Evolutionary conservation across 108 stramenopile genomes (phyloP).

Genomic region (Cyclotella cryptica): DNA sequence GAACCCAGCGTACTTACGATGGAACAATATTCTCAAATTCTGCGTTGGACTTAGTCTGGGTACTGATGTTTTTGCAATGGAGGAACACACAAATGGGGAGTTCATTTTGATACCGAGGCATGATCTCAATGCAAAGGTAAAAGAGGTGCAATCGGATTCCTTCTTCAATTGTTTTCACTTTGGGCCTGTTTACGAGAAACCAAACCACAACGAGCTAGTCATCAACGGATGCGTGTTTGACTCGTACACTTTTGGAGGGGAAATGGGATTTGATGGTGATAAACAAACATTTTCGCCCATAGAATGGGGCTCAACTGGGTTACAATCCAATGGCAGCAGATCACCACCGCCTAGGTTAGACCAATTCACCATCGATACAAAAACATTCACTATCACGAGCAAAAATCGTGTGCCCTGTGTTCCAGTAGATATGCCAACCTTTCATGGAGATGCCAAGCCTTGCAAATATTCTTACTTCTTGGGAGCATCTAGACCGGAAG

Average conservation of each 20-base stretch:
- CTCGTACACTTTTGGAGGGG: constrained; percentile 21
- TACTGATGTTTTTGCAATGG: constrained; percentile 41
- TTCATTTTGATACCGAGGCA: constrained; percentile 33
- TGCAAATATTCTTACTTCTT: constrained; percentile 31
- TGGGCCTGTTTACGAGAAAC: constrained; percentile 10
- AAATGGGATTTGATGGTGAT: constrained; percentile 17
- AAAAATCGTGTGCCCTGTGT: background rate
- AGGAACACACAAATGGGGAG: constrained; percentile 35
- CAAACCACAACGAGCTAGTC: background rate
- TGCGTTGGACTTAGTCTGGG: constrained; percentile 16
- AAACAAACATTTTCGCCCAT: constrained; percentile 19
- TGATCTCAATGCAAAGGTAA: constrained; percentile 12
- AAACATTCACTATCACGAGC: constrained; percentile 15
- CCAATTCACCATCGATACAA: constrained; percentile 6
- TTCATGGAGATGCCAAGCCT: constrained; percentile 23
- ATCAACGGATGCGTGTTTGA: constrained; percentile 21
- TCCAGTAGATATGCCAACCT: constrained; percentile 39
- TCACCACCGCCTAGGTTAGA: constrained; percentile 16
- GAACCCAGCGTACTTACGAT: constrained; percentile 31
- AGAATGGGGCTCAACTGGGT: constrained; percentile 11
- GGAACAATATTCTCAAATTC: constrained; percentile 27
- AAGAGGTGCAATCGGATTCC: constrained; percentile 28
- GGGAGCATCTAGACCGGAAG: constrained; percentile 37
- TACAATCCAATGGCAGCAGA: constrained; percentile 13
- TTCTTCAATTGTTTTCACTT: constrained; percentile 36